These are phyloP conservation scores for Vigna hirtella DNA, from an alignment of 306 rosid genomes.

Conservation along the genomic window DNA sequence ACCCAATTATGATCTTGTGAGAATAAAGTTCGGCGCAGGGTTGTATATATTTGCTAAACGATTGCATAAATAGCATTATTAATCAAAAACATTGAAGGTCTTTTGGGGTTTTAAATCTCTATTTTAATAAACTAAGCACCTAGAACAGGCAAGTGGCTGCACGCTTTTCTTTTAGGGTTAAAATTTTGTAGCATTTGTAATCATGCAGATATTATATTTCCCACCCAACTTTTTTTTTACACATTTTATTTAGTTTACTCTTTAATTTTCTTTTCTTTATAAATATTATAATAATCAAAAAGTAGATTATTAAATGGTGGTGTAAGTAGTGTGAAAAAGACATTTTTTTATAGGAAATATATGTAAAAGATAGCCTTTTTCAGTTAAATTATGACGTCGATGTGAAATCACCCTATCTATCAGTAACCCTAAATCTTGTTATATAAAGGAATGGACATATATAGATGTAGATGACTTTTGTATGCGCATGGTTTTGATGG, in stretches of 20 bases:
- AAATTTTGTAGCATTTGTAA: background rate
- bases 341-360: background rate
- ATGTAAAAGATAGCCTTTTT: background rate
- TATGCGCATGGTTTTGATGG: background rate
- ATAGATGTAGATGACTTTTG: background rate
- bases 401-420: background rate
- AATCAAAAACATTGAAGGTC: background rate
- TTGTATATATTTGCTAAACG: slow-evolving; percentile 6
- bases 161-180: background rate
- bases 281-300: too few relatives aligned
- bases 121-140: background rate
- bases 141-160: background rate
- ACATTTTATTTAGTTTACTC: too few relatives aligned
- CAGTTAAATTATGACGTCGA: background rate
- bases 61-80: slow-evolving; percentile 21
- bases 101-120: slow-evolving; percentile 21
- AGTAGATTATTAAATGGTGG: too few relatives aligned
- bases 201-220: background rate
- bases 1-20: slow-evolving; percentile 11
- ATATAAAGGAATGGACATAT: background rate
- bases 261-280: too few relatives aligned
- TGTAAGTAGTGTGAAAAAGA: too few relatives aligned
- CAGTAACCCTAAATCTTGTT: too few relatives aligned
- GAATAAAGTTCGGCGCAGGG: slow-evolving; percentile 18
- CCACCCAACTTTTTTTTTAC: too few relatives aligned